Base-by-base conservation (phyloP, 192 early-diverging fungal species). In the Rhizoclosmatium sp. region DNA sequence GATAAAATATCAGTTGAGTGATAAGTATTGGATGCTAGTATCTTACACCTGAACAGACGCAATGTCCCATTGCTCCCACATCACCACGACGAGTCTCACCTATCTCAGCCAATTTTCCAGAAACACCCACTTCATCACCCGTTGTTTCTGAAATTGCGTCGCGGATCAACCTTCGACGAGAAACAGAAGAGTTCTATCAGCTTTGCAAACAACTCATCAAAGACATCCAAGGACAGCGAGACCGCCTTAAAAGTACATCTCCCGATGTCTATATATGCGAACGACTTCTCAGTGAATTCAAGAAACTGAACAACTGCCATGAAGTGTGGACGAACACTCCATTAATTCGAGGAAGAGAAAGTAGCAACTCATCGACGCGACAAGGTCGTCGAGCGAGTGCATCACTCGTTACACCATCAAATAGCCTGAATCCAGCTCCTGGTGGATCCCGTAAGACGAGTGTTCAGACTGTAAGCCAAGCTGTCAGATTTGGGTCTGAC, bases 1-100 rank as follows among this genome's bases (percentile, higher is more conserved):
- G 84, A 91, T 62, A 69, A 70, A 10, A 84, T 90, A 21, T 86
- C 89, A 31, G 77, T 78, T 39, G 9, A 65, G 67, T 31, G 23
- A 39, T 75, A 31, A 31, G n/a, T 12, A 39, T 21, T 12, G 19
- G 10, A 65, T 39, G 64, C 10, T 10, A 14, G 64, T 23, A 65
- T 23, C 31, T 31, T 16, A 10, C 10, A 65, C 64, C 10, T 39
- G 31, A 65, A 65, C 12, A 10, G 56, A n/a, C 56, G 40, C 31
- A n/a, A 31, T 39, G 10, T 21, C 64, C 64, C 14, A 39, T 12
- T 31, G 31, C 31, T 31, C 31, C 31, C 31, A 31, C 31, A 31
- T 31, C 31, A 31, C 31, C 31, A 31, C 31, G 31, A 31, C 31
- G 31, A 31, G 31, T 31, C 31, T 31, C 31, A 31, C 31, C 31